Conservation (phyloP, 1,284 basidiomycete species). For the Puccinia triticina region DNA sequence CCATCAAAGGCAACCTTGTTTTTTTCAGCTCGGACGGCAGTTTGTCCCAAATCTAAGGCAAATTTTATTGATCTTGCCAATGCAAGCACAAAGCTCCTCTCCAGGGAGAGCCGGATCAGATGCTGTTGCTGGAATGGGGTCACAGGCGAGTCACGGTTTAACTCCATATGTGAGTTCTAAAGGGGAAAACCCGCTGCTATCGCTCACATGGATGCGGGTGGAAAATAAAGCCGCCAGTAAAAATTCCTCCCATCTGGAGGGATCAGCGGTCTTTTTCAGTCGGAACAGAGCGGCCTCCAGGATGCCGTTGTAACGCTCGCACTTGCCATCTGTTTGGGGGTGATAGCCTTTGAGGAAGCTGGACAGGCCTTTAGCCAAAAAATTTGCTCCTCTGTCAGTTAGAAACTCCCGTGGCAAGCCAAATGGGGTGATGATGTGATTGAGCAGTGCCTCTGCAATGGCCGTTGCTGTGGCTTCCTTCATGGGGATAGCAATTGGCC, state of each 20-base stretch:
- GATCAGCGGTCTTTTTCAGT: neutral
- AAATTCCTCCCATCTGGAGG: neutral
- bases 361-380: neutral
- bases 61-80: neutral
- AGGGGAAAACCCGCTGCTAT: neutral
- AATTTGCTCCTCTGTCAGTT: neutral
- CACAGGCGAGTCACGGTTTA: neutral
- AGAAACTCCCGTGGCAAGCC: neutral
- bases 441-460: neutral
- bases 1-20: too few relatives aligned
- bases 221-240: neutral
- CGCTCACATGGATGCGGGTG: neutral
- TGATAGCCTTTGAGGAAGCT: neutral
- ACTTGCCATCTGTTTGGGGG: neutral
- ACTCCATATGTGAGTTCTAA: neutral
- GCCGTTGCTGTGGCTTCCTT: neutral
- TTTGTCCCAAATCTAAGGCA: too few relatives aligned
- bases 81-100: neutral
- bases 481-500: constrained; percentile 10
- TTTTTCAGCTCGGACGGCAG: too few relatives aligned
- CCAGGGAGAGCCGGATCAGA: neutral
- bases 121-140: neutral
- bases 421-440: neutral
- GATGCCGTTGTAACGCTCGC: constrained; percentile 14
- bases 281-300: constrained; percentile 10